Evolutionary conservation across 306 rosid genomes (phyloP), one percentile per base, ranked within the genome.

Genomic region (Prunus fruticosa): DNA sequence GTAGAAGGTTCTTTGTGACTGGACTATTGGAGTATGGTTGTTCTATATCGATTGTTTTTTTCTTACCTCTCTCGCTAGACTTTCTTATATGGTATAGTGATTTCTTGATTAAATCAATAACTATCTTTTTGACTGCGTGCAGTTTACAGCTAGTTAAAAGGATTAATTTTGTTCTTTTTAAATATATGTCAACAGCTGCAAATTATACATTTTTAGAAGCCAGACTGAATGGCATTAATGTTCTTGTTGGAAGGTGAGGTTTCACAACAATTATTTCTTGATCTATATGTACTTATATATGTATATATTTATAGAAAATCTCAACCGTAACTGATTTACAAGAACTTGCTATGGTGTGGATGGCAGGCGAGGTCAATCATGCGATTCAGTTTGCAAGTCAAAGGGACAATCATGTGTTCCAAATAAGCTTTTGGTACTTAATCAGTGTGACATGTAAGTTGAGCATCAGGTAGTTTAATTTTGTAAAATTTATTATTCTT

Each of bases 351-450:
- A 23, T 82, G 63, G 46, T 81, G 56, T 93, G 78, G 56, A 78
- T 74, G 84, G 74, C 78, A 94, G 98, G 80, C n/a, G 81, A 89
- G 97, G 95, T 52, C 91, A 94, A 84, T 87, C 98, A 34, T 94
- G 97, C 30, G 86, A 89, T 82, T 84, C 91, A 54, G 95, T 85
- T 85, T 94, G 98, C 95, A 92, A 88, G 84, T 85, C 79, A 62
- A 92, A 87, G 81, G 98, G 95, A 62, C 91, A 90, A 78, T 90
- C 92, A 8, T 94, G 98, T 67, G 97, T 94, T 78, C 88, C 93
- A 25, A 91, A 92, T 81, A 94, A 90, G 87, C 88, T 94, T 58
- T 67, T 70, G 72, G 93, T 90, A 79, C 96, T 94, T 70, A 94
- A 94, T 82, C 87, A 89, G 75, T 94, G 98, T 80, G 92, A 92